These are phyloP conservation scores for Chlamydomonas urium DNA, from an alignment of 139 green algal genomes.

Conservation along the genomic window DNA sequence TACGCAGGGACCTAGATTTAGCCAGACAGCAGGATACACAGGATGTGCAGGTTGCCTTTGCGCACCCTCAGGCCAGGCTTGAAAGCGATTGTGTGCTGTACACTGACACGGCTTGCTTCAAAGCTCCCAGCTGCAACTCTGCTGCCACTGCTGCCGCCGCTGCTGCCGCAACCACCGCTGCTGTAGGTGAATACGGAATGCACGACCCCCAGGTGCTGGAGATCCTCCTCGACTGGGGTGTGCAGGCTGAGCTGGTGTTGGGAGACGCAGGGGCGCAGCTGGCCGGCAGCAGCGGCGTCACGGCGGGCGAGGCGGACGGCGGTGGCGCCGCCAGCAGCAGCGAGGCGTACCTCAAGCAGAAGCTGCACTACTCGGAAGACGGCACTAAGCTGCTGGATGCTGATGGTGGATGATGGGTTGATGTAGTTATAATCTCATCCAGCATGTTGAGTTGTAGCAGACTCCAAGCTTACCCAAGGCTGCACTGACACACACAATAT, in stretches of 20 bases:
- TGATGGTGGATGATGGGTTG: too few relatives aligned
- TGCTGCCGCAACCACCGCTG: too few relatives aligned
- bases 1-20: not conserved
- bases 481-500: not conserved
- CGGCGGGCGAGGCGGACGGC: not conserved
- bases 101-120: not conserved
- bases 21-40: not conserved
- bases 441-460: too few relatives aligned
- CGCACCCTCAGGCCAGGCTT: not conserved
- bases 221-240: constrained; percentile 53
- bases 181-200: constrained; percentile 60
- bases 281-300: not conserved
- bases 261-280: constrained; percentile 26
- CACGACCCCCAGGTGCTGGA: constrained; percentile 47
- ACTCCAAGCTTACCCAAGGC: too few relatives aligned
- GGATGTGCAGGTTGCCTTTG: not conserved
- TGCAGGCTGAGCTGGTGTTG: constrained; percentile 51
- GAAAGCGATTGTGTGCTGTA: not conserved
- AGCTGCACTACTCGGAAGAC: constrained; percentile 46
- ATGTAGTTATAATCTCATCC: too few relatives aligned
- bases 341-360: constrained; percentile 44
- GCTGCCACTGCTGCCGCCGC: too few relatives aligned
- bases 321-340: constrained; percentile 6
- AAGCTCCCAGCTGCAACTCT: not conserved
- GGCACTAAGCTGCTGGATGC: constrained; percentile 71